Percentiles rank a stretch among this genome's conserved stretches.
Evolutionary conservation across 2,329 filamentous ascomycete genomes (phyloP).

Genomic region (Bipolaris sorokiniana): DNA sequence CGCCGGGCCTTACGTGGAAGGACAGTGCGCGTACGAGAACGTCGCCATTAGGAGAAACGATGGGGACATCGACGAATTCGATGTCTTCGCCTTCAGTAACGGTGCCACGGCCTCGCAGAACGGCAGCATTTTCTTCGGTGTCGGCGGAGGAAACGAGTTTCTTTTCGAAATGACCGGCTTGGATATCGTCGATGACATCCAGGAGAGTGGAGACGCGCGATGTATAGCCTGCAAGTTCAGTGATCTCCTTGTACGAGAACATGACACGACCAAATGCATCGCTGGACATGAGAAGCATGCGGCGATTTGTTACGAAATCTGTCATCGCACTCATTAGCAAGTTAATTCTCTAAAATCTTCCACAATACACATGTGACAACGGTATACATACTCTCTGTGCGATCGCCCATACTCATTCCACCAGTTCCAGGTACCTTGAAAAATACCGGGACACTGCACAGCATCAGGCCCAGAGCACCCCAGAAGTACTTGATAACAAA

Average conservation of each 20-base stretch:
- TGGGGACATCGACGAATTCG: conserved; percentile 86
- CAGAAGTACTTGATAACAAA: conserved; percentile 99
- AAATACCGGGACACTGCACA: conserved; percentile 95
- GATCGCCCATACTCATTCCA: conserved; percentile 68
- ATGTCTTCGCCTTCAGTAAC: conserved; percentile 84
- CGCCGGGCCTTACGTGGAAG: conserved; percentile 83
- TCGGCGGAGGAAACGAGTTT: conserved; percentile 89
- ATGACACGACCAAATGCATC: conserved; percentile 64
- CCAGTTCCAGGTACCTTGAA: conserved; percentile 78
- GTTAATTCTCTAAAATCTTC: neutral
- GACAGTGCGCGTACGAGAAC: conserved; percentile 85
- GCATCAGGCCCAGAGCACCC: conserved; percentile 87
- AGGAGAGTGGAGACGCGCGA: conserved; percentile 87
- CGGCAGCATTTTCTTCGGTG: conserved; percentile 79
- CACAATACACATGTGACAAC: neutral
- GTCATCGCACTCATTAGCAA: conserved; percentile 15
- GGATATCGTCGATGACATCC: conserved; percentile 93
- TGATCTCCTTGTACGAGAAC: conserved; percentile 74
- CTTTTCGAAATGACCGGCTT: conserved; percentile 91
- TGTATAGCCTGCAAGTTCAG: conserved; percentile 93
- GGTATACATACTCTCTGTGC: conserved; percentile 61
- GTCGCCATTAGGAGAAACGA: conserved; percentile 95
- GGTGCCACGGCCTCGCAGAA: conserved; percentile 80
- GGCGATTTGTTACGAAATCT: conserved; percentile 90
- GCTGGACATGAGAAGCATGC: conserved; percentile 89